Evolutionary conservation across 768 basidiomycete genomes (phyloP).

Genomic region (Pleurotus salmoneostramineus): DNA sequence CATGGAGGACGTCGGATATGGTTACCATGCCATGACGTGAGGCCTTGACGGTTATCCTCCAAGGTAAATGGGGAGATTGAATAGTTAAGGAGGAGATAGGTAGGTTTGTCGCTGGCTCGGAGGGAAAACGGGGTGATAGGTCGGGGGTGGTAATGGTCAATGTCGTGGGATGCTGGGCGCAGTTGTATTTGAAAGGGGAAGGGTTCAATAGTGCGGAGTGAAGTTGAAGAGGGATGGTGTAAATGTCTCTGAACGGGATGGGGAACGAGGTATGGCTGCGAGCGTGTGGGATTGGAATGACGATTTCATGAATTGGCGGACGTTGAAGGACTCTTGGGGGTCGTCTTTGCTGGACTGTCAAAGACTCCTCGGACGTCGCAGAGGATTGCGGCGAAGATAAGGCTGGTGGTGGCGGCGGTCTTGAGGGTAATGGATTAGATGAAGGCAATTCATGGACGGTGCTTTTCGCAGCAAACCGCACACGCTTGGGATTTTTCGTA

Average conservation of each 20-base stretch:
- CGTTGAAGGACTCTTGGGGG: not conserved
- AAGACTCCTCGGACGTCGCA: not conserved
- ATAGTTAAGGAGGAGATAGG: slow-evolving; percentile 28
- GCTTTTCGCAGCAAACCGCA: slow-evolving; percentile 21
- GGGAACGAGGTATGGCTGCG: no score
- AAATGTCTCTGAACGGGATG: not conserved
- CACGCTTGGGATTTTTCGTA: slow-evolving; percentile 1
- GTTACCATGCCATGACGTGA: slow-evolving; percentile 14
- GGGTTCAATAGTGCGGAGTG: not conserved
- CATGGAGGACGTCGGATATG: slow-evolving; percentile 37
- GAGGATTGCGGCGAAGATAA: slow-evolving; percentile 4
- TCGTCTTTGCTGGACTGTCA: not conserved
- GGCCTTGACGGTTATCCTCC: slow-evolving; percentile 29
- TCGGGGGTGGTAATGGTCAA: not conserved
- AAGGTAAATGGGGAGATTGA: slow-evolving; percentile 24
- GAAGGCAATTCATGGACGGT: slow-evolving; percentile 15
- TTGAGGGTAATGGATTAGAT: not conserved
- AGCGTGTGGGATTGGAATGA: no score
- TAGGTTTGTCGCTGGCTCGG: slow-evolving; percentile 32
- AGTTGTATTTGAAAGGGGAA: not conserved
- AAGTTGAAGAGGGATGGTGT: not conserved
- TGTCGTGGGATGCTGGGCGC: not conserved
- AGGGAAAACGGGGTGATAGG: not conserved
- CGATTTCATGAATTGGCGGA: not conserved
- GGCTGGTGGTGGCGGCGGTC: no score